Evolutionary conservation across 2,329 filamentous ascomycete genomes (phyloP), one percentile per base, ranked within the genome.

Genomic region (Chrysosporium keratinophilum): DNA sequence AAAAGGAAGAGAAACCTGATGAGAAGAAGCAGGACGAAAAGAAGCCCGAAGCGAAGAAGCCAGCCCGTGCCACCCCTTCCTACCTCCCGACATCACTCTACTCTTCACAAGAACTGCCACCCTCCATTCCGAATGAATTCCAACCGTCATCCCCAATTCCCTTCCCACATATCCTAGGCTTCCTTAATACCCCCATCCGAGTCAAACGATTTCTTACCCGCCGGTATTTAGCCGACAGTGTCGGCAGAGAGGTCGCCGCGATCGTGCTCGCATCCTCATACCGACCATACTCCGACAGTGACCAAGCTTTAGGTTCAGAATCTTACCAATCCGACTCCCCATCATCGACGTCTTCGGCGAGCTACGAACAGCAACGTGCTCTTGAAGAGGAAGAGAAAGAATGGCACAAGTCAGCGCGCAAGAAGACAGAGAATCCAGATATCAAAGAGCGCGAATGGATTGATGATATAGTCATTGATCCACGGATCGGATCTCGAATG

Each of bases 81-180:
- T 87, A 90, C 72, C 88, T 95, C 69, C 74, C 77, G 7, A 78
- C 86, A 2, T 72, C 78, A 56, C 82, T 87, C 68, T 98, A 97
- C 70, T 63, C 80, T 6, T 74, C 79, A 37, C 80, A 85, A 40
- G 64, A 72, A 20, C 76, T 89, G 49, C 83, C 90, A 0, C 66
- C 76, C 31, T 75, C 78, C 43, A 79, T 85, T 42, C 91, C 91
- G 2, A 65, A 75, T 58, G 79, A 84, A 56, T 81, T 98, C 64
- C 80, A 83, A 37, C 88, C 88, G 42, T 83, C 85, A 5, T 75
- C 79, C 20, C 77, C 85, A 12, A 78, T 98, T 56, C 76, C 80
- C 41, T 87, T 95, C 69, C 91, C 91, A 0, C 91, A 97, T 67
- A 79, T 96, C 55, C 84, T 98, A 31, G 93, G 93, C 56, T 95